Base-by-base conservation (phyloP, 768 basidiomycete species). In the Chalciporus chontae region DNA sequence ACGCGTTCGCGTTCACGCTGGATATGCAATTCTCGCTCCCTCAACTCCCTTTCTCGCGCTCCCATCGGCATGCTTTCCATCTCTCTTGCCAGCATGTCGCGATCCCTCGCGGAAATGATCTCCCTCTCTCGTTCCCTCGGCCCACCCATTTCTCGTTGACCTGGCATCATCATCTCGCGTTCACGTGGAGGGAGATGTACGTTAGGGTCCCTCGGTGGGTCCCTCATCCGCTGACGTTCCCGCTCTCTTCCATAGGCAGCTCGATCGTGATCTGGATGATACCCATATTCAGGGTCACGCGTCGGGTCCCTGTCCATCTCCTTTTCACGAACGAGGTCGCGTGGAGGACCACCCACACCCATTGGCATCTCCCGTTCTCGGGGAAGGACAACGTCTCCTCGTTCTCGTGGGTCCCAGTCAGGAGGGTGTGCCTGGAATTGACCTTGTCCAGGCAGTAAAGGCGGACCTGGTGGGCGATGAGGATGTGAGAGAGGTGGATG, bases 341-440 rank as follows among this genome's bases (percentile, higher is more conserved):
- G 63, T 53, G 63, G 44, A 40, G 45, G 57, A n/a, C 58, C 61
- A 37, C 48, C 48, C 24, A 51, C 45, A 7, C 17, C 40, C 41
- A 59, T 45, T 3, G 57, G 15, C 52, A 62, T 37, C 14, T 63
- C 61, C 2, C 61, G 61, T 13, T 62, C 61, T 31, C 59, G 66
- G 29, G 29, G 29, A 31, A 31, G 2, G 13, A 19, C 44, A 42
- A 54, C 39, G 7, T 67, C 62, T 29, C 60, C 64, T 15, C 62
- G 62, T 19, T 61, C 63, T 18, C 58, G 56, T 13, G 49, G 38
- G 17, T 65, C 64, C 65, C 64, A 67, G 8, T 66, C 64, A 4
- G 64, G 56, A 23, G 65, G 60, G 32, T 61, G 59, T 0, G 59
- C 27, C 38, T 65, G 67, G 48, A 67, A 69, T 36, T 67, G 63